Percentiles rank a stretch among this genome's conserved stretches.
Evolutionary conservation across 306 rosid species (phyloP).

Genomic region (Astragalus membranaceus): DNA sequence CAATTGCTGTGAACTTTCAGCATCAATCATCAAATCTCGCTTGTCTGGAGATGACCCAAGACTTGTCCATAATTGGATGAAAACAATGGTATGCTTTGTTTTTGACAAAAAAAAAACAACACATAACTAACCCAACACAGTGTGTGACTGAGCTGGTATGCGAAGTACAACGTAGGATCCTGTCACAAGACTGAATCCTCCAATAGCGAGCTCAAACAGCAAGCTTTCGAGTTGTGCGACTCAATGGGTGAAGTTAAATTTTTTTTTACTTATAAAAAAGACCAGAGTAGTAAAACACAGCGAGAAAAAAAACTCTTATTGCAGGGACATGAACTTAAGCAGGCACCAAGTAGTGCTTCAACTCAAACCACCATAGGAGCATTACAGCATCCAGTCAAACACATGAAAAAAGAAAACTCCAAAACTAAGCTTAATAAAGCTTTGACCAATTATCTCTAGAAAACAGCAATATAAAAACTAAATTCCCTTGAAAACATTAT

Average conservation of each 20-base stretch:
- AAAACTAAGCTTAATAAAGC: not conserved
- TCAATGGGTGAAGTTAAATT: no score
- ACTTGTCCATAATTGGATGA: not conserved
- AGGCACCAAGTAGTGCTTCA: slow-evolving; percentile 15
- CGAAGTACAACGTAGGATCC: no score
- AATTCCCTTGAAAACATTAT: not conserved
- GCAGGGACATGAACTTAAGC: not conserved
- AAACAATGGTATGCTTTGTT: not conserved
- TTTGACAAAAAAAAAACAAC: no score
- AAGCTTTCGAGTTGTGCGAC: no score
- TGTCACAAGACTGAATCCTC: no score
- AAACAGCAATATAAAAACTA: not conserved
- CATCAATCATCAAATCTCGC: not conserved
- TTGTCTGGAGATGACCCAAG: not conserved
- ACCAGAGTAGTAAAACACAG: no score
- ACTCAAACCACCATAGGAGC: slow-evolving; percentile 5
- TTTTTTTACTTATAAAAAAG: no score
- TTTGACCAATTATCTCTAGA: slow-evolving; percentile 8
- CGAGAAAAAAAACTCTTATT: not conserved
- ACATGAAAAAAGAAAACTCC: not conserved
- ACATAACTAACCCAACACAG: no score
- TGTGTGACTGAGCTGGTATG: no score
- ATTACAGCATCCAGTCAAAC: slow-evolving; percentile 19
- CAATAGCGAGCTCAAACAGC: no score
- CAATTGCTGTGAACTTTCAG: not conserved